Evolutionary conservation across 2,329 filamentous ascomycete genomes (phyloP).

Genomic region (Paraphoma chrysanthemicola): DNA sequence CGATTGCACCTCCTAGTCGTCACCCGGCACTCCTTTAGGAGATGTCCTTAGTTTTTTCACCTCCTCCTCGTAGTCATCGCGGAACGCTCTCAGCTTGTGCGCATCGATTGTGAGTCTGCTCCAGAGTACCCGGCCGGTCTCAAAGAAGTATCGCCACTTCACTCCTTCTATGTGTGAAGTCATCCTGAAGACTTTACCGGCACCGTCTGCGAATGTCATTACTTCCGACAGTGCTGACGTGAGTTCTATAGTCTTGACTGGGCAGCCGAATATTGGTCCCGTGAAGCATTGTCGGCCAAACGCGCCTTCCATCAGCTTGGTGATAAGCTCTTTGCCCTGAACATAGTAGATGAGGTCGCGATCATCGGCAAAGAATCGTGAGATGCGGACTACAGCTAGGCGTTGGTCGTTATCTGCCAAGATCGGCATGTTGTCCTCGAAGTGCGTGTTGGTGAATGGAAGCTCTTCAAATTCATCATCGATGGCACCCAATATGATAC

Average conservation of each 20-base stretch:
- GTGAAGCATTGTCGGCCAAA: conserved; percentile 23
- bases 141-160: conserved; percentile 29
- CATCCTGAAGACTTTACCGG: background rate
- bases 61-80: background rate
- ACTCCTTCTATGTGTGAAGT: conserved; percentile 5
- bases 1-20: conserved; percentile 1
- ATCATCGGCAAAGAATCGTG: conserved; percentile 22
- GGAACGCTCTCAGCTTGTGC: conserved; percentile 2
- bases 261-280: conserved; percentile 18
- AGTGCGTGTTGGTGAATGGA: conserved; percentile 7
- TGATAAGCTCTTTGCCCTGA: conserved; percentile 10
- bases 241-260: too few relatives aligned
- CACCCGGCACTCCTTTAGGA: background rate
- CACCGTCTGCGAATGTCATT: too few relatives aligned
- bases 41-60: background rate
- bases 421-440: background rate
- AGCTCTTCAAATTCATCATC: conserved; percentile 5
- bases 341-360: conserved; percentile 28
- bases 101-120: conserved; percentile 16
- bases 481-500: background rate
- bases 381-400: conserved; percentile 24
- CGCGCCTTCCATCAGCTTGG: conserved; percentile 19
- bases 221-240: too few relatives aligned
- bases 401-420: background rate
- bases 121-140: conserved; percentile 24